Base-by-base conservation (phyloP, 2,329 filamentous ascomycete species). In the Alternaria tenuissima region DNA sequence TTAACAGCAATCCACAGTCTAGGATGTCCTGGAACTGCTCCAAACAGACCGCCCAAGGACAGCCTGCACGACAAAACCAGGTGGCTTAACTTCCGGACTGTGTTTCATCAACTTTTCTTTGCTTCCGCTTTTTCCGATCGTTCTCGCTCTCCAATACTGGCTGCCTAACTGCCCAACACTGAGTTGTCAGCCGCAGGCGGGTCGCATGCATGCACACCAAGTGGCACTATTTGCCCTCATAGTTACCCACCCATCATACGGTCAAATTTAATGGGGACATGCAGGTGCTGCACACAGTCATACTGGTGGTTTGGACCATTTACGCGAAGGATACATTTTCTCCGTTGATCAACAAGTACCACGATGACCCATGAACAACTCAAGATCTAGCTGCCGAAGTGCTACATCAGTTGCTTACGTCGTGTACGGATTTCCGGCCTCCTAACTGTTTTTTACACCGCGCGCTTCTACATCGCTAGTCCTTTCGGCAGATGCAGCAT, bases 91-190 rank as follows among this genome's bases (percentile, higher is more conserved):
- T 62, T 64, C 58, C 52, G 52, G 54, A 38, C n/a, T 43, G 56
- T 43, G 64, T 66, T 69, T 69, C 66, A 67, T 60, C 52, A 41
- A 38, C 49, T 55, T 58, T 61, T 57, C 51, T 49, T 32, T 61
- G 52, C 57, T 62, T 61, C 64, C 64, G 64, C 48, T 49, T 55
- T 63, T 67, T 55, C 67, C 64, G 67, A 61, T 62, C 56, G 57
- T 57, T 60, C 52, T 59, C 49, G 56, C 55, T 53, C 41, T 59
- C 46, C 59, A 54, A 36, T 24, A 48, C 22, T 55, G 22, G 59
- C 55, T 62, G 62, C 61, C 64, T 59, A 57, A 65, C 60, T 43
- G 57, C 51, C 55, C 44, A 55, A 53, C 55, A 52, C 49, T 55
- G 57, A 58, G 61, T 52, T 56, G 57, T 61, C 52, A 53, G 43